Evolutionary conservation across 2,329 filamentous ascomycete genomes (phyloP).

Genomic region (Bertia moriformis): DNA sequence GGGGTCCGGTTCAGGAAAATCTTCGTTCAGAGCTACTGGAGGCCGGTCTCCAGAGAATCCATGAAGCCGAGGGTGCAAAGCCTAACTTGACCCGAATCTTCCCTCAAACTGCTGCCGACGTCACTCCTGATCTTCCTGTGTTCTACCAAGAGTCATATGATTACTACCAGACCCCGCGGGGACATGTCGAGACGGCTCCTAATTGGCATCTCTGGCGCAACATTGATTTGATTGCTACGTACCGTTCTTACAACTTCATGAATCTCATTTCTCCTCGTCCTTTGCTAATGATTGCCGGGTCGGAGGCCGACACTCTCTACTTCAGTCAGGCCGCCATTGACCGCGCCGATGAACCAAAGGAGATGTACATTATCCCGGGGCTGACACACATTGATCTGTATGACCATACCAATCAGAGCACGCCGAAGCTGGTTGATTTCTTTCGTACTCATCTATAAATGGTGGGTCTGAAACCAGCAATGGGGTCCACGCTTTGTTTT

Average conservation of each 20-base stretch:
- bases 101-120: not conserved
- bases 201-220: conserved; percentile 8
- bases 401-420: conserved; percentile 3
- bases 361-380: conserved; percentile 5
- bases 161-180: conserved; percentile 10
- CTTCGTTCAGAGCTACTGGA: not conserved
- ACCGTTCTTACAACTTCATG: conserved; percentile 10
- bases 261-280: conserved; percentile 10
- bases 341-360: conserved; percentile 5
- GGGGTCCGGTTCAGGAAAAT: not conserved
- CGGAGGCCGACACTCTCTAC: conserved; percentile 4
- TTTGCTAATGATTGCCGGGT: conserved; percentile 8
- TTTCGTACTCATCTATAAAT: conserved; percentile 1
- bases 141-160: conserved; percentile 1
- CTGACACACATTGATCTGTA: conserved; percentile 6
- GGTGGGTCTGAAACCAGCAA: not conserved
- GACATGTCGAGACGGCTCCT: conserved; percentile 6
- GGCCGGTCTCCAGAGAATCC: conserved; percentile 1
- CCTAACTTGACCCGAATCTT: not conserved
- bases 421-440: conserved; percentile 4
- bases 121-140: not conserved
- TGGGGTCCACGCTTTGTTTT: conserved; percentile 1
- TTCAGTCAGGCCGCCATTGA: conserved; percentile 4
- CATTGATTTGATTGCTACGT: conserved; percentile 10
- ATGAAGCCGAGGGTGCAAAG: conserved; percentile 1